Base-by-base conservation (phyloP, 139 green algal genomes). In the Picocystis salinarum region DNA sequence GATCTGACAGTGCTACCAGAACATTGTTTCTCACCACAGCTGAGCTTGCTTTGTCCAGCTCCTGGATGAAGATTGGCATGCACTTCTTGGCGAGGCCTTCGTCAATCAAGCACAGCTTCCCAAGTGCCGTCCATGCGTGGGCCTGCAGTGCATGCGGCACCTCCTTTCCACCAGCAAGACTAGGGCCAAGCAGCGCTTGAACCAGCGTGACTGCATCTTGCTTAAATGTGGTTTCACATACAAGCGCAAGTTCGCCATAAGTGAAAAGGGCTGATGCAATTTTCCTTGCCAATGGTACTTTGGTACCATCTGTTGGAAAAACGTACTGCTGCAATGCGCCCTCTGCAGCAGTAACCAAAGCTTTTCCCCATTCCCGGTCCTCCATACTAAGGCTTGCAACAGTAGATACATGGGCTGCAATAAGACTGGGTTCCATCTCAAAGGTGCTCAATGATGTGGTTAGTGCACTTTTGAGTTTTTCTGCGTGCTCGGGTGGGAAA, bases 21-120 rank as follows among this genome's bases (percentile, higher is more conserved):
- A 88, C 77, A 72, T 92, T 92, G 73, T 83, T 86, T 59, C 82
- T 72, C 53, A 83, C 68, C 23, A 72, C 72, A 2, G 58, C 33
- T 24, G 23, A 40, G 27, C 18, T 24, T 23, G 39, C 5, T 6
- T 41, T 2, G 23, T 17, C 12, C 24, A 45, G 4, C 40, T 69
- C 62, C 59, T 82, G 75, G 0, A 82, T 69, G 39, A 91, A 70
- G n/a, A 80, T 56, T 1, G 76, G 79, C 11, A 82, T 48, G 26
- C 48, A 70, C 27, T 66, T 72, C 55, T 83, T 83, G 48, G 76
- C 74, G 30, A 85, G 60, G 1, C 11, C 12, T 53, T 86, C 76
- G 48, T 85, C 68, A 29, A 51, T 50, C n/a, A 87, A 59, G 62
- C 74, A 86, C 26, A 83, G 26, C 58, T 86, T 87, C 40, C 79